phyloP scores from a whole-genome alignment of 306 rosid species.

The Gillenia trifoliata region DNA sequence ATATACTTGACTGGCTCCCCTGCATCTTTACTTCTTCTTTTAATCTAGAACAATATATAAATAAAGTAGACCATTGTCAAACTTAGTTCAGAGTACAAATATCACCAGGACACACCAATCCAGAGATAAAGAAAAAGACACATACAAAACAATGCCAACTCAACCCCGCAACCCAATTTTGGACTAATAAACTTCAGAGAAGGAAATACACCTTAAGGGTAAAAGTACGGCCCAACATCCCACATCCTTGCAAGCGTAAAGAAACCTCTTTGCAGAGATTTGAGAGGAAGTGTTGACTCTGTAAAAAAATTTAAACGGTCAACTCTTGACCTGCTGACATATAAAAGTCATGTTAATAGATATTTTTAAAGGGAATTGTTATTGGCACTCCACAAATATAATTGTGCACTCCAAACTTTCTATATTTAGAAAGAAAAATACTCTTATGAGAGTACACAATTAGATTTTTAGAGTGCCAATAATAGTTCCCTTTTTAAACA shows the following conservation, averaged over 20 bases:
- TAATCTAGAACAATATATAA: conserved; percentile 45
- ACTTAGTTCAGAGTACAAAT: conserved; percentile 5
- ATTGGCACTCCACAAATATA: too few species aligned
- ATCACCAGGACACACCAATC: background rate
- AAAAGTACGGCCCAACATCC: conserved; percentile 73
- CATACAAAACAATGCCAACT: conserved; percentile 1
- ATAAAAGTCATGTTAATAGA: conserved; percentile 11
- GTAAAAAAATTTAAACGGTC: conserved; percentile 31
- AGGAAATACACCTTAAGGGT: conserved; percentile 67
- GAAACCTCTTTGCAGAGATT: conserved; percentile 91
- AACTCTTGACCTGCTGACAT: conserved; percentile 22
- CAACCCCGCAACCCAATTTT: background rate
- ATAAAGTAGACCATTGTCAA: conserved; percentile 9
- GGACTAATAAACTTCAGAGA: conserved; percentile 14
- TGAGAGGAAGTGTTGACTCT: conserved; percentile 70
- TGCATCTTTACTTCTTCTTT: conserved; percentile 78
- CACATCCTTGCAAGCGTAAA: conserved; percentile 70
- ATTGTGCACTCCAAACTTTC: too few species aligned
- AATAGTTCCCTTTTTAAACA: background rate
- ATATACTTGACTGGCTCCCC: conserved; percentile 81
- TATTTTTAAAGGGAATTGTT: background rate
- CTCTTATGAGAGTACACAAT: too few species aligned
- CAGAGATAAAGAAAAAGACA: conserved; percentile 16
- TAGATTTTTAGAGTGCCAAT: too few species aligned
- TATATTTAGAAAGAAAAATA: too few species aligned